Percentiles rank a stretch among this genome's conserved stretches.
phyloP scores from a whole-genome alignment of 192 early-diverging fungal species.

The Gamsiella multidivaricata region DNA sequence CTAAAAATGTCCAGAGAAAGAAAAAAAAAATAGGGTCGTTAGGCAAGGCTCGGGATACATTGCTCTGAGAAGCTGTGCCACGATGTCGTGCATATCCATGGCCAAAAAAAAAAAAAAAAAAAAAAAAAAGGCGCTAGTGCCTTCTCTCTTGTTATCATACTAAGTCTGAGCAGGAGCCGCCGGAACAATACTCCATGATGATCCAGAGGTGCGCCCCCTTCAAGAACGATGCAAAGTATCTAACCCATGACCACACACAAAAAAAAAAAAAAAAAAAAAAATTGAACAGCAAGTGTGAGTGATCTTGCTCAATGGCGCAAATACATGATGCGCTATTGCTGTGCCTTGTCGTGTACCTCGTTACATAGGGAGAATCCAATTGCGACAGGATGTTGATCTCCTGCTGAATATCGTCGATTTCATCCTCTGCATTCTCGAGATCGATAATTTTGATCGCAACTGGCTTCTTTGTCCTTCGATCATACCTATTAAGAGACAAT shows the following conservation, averaged over 20 bases:
- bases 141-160: constrained; percentile 54
- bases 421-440: constrained; percentile 95
- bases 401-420: constrained; percentile 98
- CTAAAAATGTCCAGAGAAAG: constrained; percentile 51
- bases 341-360: constrained; percentile 60
- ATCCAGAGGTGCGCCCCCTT: constrained; percentile 95
- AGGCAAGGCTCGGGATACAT: too few relatives aligned
- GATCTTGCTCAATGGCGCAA: not conserved
- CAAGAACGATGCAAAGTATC: constrained; percentile 93
- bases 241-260: constrained; percentile 4
- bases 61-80: not conserved
- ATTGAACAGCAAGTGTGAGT: not conserved
- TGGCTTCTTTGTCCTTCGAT: constrained; percentile 70
- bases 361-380: constrained; percentile 88
- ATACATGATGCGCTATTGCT: not conserved
- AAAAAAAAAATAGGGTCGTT: not conserved
- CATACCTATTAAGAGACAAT: too few relatives aligned
- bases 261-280: constrained; percentile 7
- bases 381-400: constrained; percentile 97
- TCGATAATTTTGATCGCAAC: constrained; percentile 99
- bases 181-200: constrained; percentile 97
- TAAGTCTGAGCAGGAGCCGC: constrained; percentile 94
- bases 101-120: not conserved
- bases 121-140: not conserved
- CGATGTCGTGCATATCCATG: too few relatives aligned